A percentile compares a stretch with the other conserved stretches of the same genome.
phyloP scores from a whole-genome alignment of 192 early-diverging fungal genomes.

The Diversispora epigaea region DNA sequence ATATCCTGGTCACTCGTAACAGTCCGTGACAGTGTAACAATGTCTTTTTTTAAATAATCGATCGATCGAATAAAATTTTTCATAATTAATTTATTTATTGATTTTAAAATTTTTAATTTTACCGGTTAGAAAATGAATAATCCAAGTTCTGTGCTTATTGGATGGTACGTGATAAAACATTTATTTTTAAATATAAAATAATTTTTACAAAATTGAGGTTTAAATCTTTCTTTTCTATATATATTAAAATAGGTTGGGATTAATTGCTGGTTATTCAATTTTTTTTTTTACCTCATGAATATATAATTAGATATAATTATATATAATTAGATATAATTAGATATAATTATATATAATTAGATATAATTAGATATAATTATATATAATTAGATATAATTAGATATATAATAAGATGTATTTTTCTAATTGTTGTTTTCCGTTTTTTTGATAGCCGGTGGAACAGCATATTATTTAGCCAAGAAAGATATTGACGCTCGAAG shows the following conservation, averaged over 20 bases:
- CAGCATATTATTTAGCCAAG: constrained; percentile 28
- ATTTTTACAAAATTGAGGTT: background rate
- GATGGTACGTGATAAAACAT: constrained; percentile 4
- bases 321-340: background rate
- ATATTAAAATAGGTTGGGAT: background rate
- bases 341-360: background rate
- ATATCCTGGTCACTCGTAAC: too few relatives aligned
- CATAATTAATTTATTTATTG: too few relatives aligned
- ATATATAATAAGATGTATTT: background rate
- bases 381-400: too few relatives aligned
- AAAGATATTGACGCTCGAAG: constrained; percentile 32
- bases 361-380: too few relatives aligned
- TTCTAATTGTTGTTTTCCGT: background rate
- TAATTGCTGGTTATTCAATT: constrained; percentile 16
- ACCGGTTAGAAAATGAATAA: constrained; percentile 19
- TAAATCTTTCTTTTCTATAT: background rate
- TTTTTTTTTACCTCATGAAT: background rate
- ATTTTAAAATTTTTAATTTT: too few relatives aligned
- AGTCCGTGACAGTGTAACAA: too few relatives aligned
- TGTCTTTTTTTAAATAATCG: too few relatives aligned
- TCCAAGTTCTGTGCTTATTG: constrained; percentile 13
- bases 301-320: too few relatives aligned
- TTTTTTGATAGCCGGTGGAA: constrained; percentile 16
- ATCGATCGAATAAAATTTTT: too few relatives aligned
- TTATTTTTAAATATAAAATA: background rate